Evolutionary conservation across 257 asterid genomes (phyloP), one percentile per base, ranked within the genome.

Genomic region (Lavandula angustifolia): DNA sequence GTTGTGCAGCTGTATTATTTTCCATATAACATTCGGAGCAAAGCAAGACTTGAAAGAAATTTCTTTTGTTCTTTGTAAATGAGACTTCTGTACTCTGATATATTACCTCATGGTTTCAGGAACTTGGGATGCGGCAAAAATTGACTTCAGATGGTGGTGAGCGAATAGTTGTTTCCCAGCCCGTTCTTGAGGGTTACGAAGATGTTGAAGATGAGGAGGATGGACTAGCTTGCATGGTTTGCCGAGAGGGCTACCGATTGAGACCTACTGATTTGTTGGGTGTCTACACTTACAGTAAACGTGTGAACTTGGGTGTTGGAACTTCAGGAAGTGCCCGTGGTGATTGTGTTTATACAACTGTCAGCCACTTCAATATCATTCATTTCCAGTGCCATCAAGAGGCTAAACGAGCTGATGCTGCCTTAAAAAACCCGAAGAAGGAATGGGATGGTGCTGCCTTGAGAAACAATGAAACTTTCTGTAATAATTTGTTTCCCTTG

Each of bases 361-460:
- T 94, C 69, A 94, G 99, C 81, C 97, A 94, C 77, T 94, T 94
- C 80, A 94, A 94, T 69, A 85, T 94, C 81, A 94, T 94, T 72
- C 99, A 94, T 80, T 94, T 90, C 78, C 99, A 94, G 80, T 94
- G 99, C 84, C 99, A 94, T 74, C 97, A 94, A 60, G 99, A 94
- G 76, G 99, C 99, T 73, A 94, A 94, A 85, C 85, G 95, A 70
- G 95, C 97, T 14, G 99, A 94, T 78, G 95, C 99, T 67, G 92
- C 87, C n/a, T 76, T 86, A 8, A 94, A 54, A 76, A 84, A 44
- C 58, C 99, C 99, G 0, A 94, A 94, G 78, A 94, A 86, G 84
- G 99, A 94, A 72, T 94, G 99, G 99, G 99, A 94, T 77, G 99
- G 99, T 10, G 99, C 99, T 10, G 92, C 99, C 66, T 92, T 94